Evolutionary conservation across 257 asterid genomes (phyloP).

Genomic region (Solanum verrucosum): DNA sequence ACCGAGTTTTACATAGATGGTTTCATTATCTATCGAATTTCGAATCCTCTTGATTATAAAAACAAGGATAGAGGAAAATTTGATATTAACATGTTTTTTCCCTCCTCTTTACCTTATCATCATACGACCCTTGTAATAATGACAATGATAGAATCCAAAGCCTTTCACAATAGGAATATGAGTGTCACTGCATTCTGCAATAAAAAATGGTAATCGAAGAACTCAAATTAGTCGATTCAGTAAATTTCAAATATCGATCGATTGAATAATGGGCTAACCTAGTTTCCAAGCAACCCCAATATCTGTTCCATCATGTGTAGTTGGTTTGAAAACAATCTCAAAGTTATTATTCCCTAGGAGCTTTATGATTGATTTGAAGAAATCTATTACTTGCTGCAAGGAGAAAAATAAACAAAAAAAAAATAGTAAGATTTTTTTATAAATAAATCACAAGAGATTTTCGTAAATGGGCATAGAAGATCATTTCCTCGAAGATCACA

Average conservation of each 20-base stretch:
- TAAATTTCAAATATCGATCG: not conserved
- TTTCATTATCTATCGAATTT: not conserved
- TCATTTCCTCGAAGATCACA: not conserved
- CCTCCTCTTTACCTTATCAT: conserved; percentile 29
- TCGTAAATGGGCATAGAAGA: not conserved
- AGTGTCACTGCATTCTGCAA: conserved; percentile 41
- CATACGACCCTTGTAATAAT: conserved; percentile 52
- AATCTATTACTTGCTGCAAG: conserved; percentile 57
- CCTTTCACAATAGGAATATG: conserved; percentile 56
- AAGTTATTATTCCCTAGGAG: conserved; percentile 31
- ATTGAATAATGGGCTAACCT: conserved; percentile 17
- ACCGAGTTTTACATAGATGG: not conserved
- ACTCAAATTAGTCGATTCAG: not conserved
- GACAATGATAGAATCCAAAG: conserved; percentile 53
- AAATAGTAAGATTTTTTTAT: not conserved
- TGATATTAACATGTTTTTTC: too few relatives aligned
- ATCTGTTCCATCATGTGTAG: conserved; percentile 48
- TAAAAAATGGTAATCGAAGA: not conserved
- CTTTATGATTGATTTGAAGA: conserved; percentile 42
- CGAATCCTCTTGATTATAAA: not conserved
- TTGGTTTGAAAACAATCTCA: conserved; percentile 45
- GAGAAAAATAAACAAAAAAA: not conserved
- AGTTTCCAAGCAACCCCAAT: conserved; percentile 60
- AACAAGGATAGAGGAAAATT: not conserved
- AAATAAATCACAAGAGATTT: too few relatives aligned